phyloP scores from a whole-genome alignment of 305 asterid genomes.

The Solanum hybrid region DNA sequence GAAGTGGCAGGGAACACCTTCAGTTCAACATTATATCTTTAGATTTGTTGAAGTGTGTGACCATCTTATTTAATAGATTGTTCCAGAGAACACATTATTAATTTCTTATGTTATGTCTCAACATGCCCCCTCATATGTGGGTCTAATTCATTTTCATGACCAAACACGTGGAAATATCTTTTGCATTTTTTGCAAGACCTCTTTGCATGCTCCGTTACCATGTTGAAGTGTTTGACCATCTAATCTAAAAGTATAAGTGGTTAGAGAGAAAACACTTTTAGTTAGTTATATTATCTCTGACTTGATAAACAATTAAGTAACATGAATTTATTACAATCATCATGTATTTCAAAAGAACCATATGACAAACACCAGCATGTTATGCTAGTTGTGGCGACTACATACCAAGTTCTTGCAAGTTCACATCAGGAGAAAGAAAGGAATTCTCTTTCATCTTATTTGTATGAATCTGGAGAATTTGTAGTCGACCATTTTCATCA shows the following conservation, averaged over 20 bases:
- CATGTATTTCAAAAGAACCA: not conserved
- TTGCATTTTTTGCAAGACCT: not conserved
- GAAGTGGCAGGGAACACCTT: not conserved
- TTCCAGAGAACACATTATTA: not conserved
- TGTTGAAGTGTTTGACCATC: not conserved
- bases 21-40: not conserved
- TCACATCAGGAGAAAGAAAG: conserved; percentile 87
- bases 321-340: not conserved
- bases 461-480: conserved; percentile 97
- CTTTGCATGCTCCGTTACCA: not conserved
- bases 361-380: not conserved
- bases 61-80: not conserved
- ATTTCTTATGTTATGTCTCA: not conserved
- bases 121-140: not conserved
- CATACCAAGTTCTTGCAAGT: conserved; percentile 92
- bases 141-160: not conserved
- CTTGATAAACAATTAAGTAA: not conserved
- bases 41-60: not conserved
- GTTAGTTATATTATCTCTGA: not conserved
- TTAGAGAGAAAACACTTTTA: not conserved
- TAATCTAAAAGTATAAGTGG: not conserved
- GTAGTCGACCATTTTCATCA: conserved; percentile 93
- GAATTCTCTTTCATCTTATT: conserved; percentile 95
- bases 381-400: not conserved
- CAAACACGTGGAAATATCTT: not conserved